These are phyloP conservation scores for Tulasnella calospora DNA, from an alignment of 768 basidiomycete genomes.

Conservation along the genomic window DNA sequence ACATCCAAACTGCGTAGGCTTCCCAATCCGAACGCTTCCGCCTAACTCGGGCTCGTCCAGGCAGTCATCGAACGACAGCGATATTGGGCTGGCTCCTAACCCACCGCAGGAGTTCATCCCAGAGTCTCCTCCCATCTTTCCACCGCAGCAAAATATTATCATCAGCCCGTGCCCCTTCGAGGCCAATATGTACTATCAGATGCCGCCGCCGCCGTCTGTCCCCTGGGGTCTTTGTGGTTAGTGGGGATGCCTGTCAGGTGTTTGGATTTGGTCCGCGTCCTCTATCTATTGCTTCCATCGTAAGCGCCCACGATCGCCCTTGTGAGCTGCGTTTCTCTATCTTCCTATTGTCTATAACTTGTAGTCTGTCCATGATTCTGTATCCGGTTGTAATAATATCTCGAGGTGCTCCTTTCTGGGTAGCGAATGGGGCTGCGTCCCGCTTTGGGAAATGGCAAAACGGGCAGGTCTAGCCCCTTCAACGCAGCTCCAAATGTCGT, in stretches of 20 bases:
- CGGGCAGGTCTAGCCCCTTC: too few species aligned
- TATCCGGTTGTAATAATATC: background rate
- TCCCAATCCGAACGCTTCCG: background rate
- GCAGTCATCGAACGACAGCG: background rate
- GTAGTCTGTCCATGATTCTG: background rate
- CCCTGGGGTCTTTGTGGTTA: background rate
- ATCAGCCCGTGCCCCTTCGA: background rate
- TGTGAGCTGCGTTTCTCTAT: too few species aligned
- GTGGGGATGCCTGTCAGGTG: background rate
- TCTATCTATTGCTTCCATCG: background rate
- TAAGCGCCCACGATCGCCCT: background rate
- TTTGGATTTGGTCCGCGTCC: background rate
- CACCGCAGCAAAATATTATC: background rate
- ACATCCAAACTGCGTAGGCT: background rate
- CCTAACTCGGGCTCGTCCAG: background rate
- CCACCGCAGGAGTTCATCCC: background rate
- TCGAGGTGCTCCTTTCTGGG: background rate
- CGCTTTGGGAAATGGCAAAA: background rate
- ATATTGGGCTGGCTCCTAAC: background rate
- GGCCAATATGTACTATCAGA: background rate
- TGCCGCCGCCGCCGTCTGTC: background rate
- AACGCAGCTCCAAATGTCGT: too few species aligned
- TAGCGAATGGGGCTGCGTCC: background rate
- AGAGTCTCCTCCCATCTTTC: background rate
- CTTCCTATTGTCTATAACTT: background rate